Conservation (phyloP, 1,284 basidiomycete genomes). For the Cutaneotrichosporon daszewskae region DNA sequence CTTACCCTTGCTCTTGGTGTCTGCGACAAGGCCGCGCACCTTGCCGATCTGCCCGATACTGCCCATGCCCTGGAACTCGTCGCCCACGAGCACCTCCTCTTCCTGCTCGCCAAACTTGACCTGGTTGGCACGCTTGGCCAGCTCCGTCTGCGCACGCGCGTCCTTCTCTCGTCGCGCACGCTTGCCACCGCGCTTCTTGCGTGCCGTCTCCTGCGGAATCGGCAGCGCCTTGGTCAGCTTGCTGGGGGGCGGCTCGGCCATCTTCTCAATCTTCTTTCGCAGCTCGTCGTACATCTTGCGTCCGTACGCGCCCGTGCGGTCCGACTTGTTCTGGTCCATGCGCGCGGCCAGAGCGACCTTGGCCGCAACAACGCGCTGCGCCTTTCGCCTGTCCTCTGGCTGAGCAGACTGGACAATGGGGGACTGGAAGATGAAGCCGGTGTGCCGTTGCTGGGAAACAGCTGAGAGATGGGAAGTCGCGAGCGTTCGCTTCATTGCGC, state of each 20-base stretch:
- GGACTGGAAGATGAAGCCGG: conserved; percentile 93
- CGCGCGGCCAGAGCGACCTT: conserved; percentile 86
- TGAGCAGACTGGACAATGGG: conserved; percentile 79
- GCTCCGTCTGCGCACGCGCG: conserved; percentile 91
- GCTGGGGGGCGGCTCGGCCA: conserved; percentile 87
- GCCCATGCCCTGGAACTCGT: conserved; percentile 92
- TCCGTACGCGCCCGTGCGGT: conserved; percentile 79
- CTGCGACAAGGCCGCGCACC: conserved; percentile 76
- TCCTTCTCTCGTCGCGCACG: conserved; percentile 96
- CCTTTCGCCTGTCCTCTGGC: conserved; percentile 84
- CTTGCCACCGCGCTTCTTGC: conserved; percentile 92
- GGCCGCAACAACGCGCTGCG: conserved; percentile 87
- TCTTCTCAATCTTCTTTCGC: conserved; percentile 81
- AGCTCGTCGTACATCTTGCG: conserved; percentile 74
- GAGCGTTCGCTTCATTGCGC: conserved; percentile 78
- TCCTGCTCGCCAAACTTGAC: conserved; percentile 95
- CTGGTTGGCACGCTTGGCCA: conserved; percentile 93
- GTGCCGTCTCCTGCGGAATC: conserved; percentile 91
- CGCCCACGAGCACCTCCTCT: conserved; percentile 91
- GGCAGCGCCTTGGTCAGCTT: conserved; percentile 93
- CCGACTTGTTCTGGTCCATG: conserved; percentile 78
- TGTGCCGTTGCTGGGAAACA: conserved; percentile 76
- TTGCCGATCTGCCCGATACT: conserved; percentile 90
- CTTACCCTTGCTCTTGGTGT: conserved; percentile 79
- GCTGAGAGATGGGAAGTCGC: conserved; percentile 67